These are phyloP conservation scores for Escallonia herrerae DNA, from an alignment of 129 eudicot species.

Conservation along the genomic window DNA sequence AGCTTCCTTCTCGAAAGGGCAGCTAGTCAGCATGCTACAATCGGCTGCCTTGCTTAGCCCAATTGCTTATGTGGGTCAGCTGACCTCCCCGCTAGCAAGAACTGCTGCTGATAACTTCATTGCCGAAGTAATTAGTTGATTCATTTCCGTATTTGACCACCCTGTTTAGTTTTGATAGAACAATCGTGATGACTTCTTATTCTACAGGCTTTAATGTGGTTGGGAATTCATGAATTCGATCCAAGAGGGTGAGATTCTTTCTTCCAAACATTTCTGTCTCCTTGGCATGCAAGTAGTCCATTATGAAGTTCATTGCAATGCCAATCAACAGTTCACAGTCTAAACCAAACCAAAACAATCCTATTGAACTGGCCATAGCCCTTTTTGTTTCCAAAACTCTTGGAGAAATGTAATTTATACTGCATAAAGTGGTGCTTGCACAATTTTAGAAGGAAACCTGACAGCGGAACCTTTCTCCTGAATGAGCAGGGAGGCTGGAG, in stretches of 20 bases:
- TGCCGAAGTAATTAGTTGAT: slow-evolving; percentile 31
- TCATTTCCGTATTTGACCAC: not conserved
- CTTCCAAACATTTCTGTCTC: not conserved
- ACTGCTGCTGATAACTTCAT: slow-evolving; percentile 45
- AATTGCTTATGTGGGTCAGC: slow-evolving; percentile 48
- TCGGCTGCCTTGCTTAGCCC: slow-evolving; percentile 74
- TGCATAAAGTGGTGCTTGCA: too few relatives aligned
- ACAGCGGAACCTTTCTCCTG: not conserved
- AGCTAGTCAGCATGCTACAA: slow-evolving; percentile 43
- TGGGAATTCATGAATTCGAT: slow-evolving; percentile 53
- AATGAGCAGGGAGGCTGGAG: slow-evolving; percentile 42
- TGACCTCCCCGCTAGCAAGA: slow-evolving; percentile 59
- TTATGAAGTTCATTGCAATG: too few relatives aligned
- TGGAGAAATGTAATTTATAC: not conserved
- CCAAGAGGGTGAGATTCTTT: slow-evolving; percentile 49
- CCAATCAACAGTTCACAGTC: too few relatives aligned
- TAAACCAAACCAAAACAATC: too few relatives aligned
- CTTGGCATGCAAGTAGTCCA: not conserved
- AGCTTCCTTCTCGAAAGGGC: slow-evolving; percentile 57
- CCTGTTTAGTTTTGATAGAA: slow-evolving; percentile 6
- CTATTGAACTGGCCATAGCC: not conserved
- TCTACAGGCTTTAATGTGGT: slow-evolving; percentile 48
- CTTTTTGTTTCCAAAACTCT: not conserved
- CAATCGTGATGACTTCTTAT: slow-evolving; percentile 1
- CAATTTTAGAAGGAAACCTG: not conserved